Conservation (phyloP, 495 filamentous ascomycete species). For the Pyrenula aspistea region DNA sequence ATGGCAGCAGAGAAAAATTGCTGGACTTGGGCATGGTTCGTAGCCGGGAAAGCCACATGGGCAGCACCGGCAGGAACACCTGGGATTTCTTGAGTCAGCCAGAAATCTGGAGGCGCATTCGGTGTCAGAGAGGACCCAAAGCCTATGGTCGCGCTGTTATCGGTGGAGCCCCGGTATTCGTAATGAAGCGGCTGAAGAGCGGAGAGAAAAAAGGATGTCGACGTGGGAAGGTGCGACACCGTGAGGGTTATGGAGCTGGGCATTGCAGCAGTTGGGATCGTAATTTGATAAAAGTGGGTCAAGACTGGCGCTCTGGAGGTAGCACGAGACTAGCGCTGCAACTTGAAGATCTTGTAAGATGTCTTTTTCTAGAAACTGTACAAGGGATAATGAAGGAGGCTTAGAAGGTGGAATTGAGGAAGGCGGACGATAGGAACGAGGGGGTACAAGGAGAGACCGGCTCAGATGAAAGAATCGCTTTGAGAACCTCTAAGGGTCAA, state of each 20-base stretch:
- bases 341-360: neutral
- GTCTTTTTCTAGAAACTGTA: neutral
- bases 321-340: neutral
- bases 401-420: neutral
- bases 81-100: constrained; percentile 42
- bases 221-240: constrained; percentile 65
- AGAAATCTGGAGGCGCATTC: constrained; percentile 43
- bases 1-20: constrained; percentile 48
- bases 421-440: neutral
- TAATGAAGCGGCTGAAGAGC: constrained; percentile 66
- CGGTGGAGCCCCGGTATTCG: constrained; percentile 46
- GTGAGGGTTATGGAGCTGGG: constrained; percentile 47
- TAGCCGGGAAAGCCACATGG: constrained; percentile 47
- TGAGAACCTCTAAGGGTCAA: too few species aligned
- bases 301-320: neutral
- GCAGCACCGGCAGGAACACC: constrained; percentile 35
- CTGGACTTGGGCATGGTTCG: constrained; percentile 37
- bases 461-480: too few species aligned
- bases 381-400: neutral
- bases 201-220: constrained; percentile 70
- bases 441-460: too few species aligned
- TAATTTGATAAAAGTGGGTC: neutral
- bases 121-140: constrained; percentile 34
- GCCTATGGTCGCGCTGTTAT: constrained; percentile 34
- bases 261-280: constrained; percentile 22